Evolutionary conservation across 225 moss, liverwort and hornwort genomes (phyloP).

Genomic region (Straminergon stramineum): DNA sequence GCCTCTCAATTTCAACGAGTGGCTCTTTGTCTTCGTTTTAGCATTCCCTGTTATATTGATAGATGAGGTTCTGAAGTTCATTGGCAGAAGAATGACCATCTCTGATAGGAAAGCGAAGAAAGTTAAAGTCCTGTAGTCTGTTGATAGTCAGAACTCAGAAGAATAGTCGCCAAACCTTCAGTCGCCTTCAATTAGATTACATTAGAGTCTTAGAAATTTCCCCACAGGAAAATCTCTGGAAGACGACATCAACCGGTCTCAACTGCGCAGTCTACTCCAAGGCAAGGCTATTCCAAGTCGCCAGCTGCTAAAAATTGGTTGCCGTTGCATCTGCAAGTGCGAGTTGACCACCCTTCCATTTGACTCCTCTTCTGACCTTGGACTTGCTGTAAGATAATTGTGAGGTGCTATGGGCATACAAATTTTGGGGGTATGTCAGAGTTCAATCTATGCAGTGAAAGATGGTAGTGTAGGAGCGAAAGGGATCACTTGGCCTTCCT

Average conservation of each 20-base stretch:
- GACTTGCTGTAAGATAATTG: not conserved
- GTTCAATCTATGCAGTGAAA: not conserved
- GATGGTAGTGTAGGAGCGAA: not conserved
- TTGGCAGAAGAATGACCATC: conserved; percentile 67
- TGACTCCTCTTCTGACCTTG: not conserved
- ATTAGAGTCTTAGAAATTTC: not conserved
- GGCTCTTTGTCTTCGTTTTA: conserved; percentile 31
- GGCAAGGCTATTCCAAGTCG: not conserved
- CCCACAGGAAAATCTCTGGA: not conserved
- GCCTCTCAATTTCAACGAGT: conserved; percentile 37
- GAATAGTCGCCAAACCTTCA: not conserved
- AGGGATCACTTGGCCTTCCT: not conserved
- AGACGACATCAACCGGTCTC: not conserved
- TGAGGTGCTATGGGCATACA: not conserved
- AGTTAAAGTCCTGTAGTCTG: conserved; percentile 31
- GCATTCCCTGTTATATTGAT: conserved; percentile 70
- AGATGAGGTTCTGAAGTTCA: conserved; percentile 72
- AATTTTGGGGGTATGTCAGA: not conserved
- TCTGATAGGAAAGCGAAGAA: conserved; percentile 35
- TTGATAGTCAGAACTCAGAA: not conserved
- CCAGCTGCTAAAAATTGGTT: not conserved
- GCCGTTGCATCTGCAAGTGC: not conserved
- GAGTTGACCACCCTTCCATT: not conserved
- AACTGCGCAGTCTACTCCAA: not conserved
- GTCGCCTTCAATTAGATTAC: not conserved